Evolutionary conservation across 148 eudicot genomes (phyloP), one percentile per base, ranked within the genome.

Genomic region (Rhododendron simsii): DNA sequence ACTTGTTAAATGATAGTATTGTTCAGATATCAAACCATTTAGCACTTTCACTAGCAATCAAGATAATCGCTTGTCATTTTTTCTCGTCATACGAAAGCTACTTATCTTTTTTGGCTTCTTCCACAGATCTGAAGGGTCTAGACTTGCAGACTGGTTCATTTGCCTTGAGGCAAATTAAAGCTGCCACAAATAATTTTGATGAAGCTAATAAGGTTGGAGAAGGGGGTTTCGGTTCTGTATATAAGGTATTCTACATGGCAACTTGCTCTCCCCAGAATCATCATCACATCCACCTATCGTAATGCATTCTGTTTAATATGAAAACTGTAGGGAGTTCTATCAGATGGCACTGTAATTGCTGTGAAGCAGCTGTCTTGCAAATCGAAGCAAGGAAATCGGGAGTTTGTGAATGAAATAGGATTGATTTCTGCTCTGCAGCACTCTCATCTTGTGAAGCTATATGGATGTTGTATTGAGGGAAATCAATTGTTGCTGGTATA

Each of bases 301-400:
- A 41, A 41, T 41, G 45, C 45, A 41, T 41, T 41, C 0, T 41
- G 7, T 41, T 6, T 41, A 41, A 41, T 41, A 41, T 41, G 45
- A 41, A 41, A 41, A 41, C 28, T 86, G 83, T 61, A 91, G 93
- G 93, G 93, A 69, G 57, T 80, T 69, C 69, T 91, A 78, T 81
- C 80, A 47, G 92, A 90, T 30, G 92, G 92, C 59, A 89, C 91
- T 11, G 45, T 87, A 59, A 90, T 91, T 51, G 93, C 93, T 13
- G 93, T 91, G 65, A 91, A 91, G 88, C 93, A 90, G 82, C 63
- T 57, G 4, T 57, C 63, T 57, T 57, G 23, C 63, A 57, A 15
- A 57, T 57, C 63, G 2, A 57, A 16, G 63, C 63, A 57, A 57
- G 63, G 63, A 16, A 57, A 57, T 57, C 63, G 63, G 7, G 63